Evolutionary conservation across 345 rosid species (phyloP).

Genomic region (Gossypium stocksii): DNA sequence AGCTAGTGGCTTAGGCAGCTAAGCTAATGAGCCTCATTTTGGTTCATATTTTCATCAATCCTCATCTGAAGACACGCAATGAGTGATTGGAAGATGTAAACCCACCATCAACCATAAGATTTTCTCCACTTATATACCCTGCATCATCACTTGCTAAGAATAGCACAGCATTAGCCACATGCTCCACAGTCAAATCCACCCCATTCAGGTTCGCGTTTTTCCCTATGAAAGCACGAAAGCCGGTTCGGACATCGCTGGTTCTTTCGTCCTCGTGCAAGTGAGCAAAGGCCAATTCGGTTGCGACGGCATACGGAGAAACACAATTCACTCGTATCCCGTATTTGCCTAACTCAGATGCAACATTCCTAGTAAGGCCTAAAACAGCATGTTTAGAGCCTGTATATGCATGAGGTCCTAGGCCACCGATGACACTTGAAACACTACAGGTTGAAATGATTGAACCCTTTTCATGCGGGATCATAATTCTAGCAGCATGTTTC

Average conservation of each 20-base stretch:
- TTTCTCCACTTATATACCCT: slow-evolving; percentile 75
- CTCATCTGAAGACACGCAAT: slow-evolving; percentile 58
- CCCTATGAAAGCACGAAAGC: slow-evolving; percentile 47
- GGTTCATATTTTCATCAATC: not conserved
- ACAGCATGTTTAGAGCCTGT: slow-evolving; percentile 84
- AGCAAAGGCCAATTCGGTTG: slow-evolving; percentile 61
- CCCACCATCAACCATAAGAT: slow-evolving; percentile 91
- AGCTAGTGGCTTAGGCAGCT: slow-evolving; percentile 14
- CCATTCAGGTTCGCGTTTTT: slow-evolving; percentile 69
- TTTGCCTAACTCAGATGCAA: slow-evolving; percentile 89
- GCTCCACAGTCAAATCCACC: slow-evolving; percentile 58
- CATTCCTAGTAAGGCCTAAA: slow-evolving; percentile 64
- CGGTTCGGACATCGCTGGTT: slow-evolving; percentile 50
- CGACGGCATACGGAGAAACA: slow-evolving; percentile 78
- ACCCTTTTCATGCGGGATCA: slow-evolving; percentile 67
- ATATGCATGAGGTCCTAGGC: slow-evolving; percentile 79
- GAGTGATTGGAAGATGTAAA: slow-evolving; percentile 62
- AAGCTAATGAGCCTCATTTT: not conserved
- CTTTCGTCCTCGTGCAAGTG: slow-evolving; percentile 73
- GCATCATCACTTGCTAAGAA: slow-evolving; percentile 83
- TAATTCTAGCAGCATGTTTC: slow-evolving; percentile 86
- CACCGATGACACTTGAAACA: slow-evolving; percentile 51
- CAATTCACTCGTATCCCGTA: slow-evolving; percentile 92
- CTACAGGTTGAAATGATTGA: slow-evolving; percentile 62
- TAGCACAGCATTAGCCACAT: slow-evolving; percentile 83